Base-by-base conservation (phyloP, 306 rosid genomes). In the Cicer judaicum region DNA sequence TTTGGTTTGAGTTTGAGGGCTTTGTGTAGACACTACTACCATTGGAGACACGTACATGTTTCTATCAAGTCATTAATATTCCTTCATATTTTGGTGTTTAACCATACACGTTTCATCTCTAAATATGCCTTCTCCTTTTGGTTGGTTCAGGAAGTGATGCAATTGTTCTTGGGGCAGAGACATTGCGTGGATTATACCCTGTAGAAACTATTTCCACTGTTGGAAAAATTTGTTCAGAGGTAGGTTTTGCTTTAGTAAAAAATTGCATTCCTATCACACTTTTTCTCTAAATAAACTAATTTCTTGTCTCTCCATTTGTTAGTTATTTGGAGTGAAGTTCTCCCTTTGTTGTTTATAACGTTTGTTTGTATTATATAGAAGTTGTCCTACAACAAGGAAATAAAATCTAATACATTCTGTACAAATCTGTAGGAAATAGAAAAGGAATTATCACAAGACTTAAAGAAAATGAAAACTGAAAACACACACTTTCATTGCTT, bases 141-240 rank as follows among this genome's bases (percentile, higher is more conserved):
- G 13, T 52, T 75, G 65, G 52, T 72, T 72, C 90, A 93, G 98
- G 98, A 46, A 89, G 89, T 78, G 98, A 93, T 79, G 98, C 98
- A 5, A 91, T 93, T 87, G 94, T 93, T 83, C 86, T 93, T 24
- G 98, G 98, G 47, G 98, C 98, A 8, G 98, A 93, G 86, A 91
- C 98, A 73, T 80, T 93, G 42, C 89, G 94, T 50, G 98, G 98
- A 75, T 73, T 86, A 69, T 93, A 93, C 80, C 98, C 98, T 49
- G 87, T 93, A 4, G 98, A 93, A 81, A 89, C 98, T 13, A 93
- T 93, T 79, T 88, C 98, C 10, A 84, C 74, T 16, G 96, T 93
- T 54, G 97, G 98, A 68, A 91, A 80, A 86, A 93, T 91, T 54
- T 93, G 98, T 82, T 82, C 92, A 4, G 98, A 93, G 93, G 98